Percentiles rank a stretch among this genome's conserved stretches.
Evolutionary conservation across 331 rosid genomes (phyloP).

Genomic region (Malus hybrid): DNA sequence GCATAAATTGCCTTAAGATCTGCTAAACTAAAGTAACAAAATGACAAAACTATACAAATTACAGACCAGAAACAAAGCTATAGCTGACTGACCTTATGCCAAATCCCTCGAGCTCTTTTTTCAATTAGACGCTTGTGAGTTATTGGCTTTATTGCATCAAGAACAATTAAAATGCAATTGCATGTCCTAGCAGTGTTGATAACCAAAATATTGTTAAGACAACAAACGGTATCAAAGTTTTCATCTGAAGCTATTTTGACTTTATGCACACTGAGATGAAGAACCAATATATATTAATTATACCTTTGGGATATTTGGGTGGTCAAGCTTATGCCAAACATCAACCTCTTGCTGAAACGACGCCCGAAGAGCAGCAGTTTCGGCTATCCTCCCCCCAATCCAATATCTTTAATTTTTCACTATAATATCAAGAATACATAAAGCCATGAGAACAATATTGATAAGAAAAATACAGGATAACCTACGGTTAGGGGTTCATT

Average conservation of each 20-base stretch:
- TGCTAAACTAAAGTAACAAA: neutral
- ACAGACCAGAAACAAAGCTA: neutral
- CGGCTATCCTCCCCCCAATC: too few relatives aligned
- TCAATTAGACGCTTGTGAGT: conserved; percentile 95
- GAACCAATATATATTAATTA: too few relatives aligned
- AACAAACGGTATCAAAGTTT: too few relatives aligned
- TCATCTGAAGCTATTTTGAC: too few relatives aligned
- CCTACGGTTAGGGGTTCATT: neutral
- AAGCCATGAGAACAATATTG: neutral
- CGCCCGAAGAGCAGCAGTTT: too few relatives aligned
- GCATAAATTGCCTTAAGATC: neutral
- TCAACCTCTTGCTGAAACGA: too few relatives aligned
- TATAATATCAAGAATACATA: too few relatives aligned
- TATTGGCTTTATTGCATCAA: conserved; percentile 97
- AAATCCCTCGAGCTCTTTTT: conserved; percentile 95
- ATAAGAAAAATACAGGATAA: neutral
- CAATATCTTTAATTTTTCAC: too few relatives aligned
- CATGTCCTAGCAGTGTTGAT: conserved; percentile 99
- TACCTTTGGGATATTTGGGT: too few relatives aligned
- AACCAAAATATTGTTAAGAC: conserved; percentile 27
- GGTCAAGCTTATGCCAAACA: too few relatives aligned
- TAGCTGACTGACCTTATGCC: conserved; percentile 69
- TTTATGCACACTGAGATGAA: too few relatives aligned
- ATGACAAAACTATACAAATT: neutral
- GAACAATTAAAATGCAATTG: conserved; percentile 91